phyloP scores from a whole-genome alignment of 73 alveolate species.

The Effrenium voratum region DNA sequence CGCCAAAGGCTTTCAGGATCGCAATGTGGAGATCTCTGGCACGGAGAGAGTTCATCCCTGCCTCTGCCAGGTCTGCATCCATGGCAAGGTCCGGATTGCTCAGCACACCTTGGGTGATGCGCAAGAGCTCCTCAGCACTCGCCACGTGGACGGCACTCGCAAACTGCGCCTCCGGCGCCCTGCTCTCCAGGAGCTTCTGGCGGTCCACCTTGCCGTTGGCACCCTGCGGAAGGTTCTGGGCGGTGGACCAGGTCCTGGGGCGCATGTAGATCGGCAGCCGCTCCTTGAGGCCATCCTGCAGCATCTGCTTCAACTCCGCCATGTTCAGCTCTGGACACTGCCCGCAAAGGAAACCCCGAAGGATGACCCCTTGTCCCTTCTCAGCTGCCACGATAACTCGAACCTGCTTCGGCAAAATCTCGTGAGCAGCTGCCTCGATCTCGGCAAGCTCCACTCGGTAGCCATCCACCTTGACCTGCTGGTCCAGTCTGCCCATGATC shows the following conservation, averaged over 20 bases:
- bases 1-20: background rate
- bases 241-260: background rate
- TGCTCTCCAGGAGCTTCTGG: background rate
- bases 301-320: background rate
- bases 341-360: background rate
- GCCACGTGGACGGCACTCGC: background rate
- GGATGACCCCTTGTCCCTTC: background rate
- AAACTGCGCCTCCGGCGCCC: no score
- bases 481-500: slow-evolving; percentile 33
- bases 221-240: background rate
- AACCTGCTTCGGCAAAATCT: background rate
- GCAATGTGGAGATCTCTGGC: background rate
- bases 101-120: background rate
- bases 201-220: slow-evolving; percentile 20
- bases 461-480: slow-evolving; percentile 26
- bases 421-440: background rate
- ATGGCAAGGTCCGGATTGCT: background rate
- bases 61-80: background rate
- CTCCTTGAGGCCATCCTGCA: background rate
- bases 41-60: background rate
- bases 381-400: background rate
- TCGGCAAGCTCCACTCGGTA: slow-evolving; percentile 46
- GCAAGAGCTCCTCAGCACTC: background rate
- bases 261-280: background rate
- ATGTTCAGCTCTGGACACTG: no score